Percentiles rank a stretch among this genome's conserved stretches.
phyloP scores from a whole-genome alignment of 192 early-diverging fungal genomes.

The Irineochytrium annulatum region DNA sequence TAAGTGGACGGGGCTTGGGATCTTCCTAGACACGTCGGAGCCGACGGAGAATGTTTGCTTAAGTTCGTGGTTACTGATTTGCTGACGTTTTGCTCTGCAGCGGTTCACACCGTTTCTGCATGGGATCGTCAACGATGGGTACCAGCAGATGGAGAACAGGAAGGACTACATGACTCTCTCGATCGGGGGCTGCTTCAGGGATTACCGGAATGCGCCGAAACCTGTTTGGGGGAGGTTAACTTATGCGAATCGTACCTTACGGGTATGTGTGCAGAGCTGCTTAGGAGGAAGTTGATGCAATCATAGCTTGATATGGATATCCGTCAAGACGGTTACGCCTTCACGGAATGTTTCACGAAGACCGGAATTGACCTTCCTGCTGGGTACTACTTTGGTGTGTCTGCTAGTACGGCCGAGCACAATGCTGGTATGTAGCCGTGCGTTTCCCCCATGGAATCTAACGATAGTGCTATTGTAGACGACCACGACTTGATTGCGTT shows the following conservation, averaged over 20 bases:
- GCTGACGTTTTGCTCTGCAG: slow-evolving; percentile 9
- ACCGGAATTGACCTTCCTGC: slow-evolving; percentile 55
- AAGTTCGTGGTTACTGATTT: not conserved
- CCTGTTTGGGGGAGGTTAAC: slow-evolving; percentile 55
- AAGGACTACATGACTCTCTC: slow-evolving; percentile 30
- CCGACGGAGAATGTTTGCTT: slow-evolving; percentile 19
- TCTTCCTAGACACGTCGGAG: slow-evolving; percentile 61
- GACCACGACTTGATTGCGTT: slow-evolving; percentile 73
- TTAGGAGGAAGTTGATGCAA: slow-evolving; percentile 1
- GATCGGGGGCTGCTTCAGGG: slow-evolving; percentile 52
- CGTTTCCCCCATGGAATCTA: slow-evolving; percentile 4
- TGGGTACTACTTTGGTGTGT: slow-evolving; percentile 72
- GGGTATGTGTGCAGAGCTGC: slow-evolving; percentile 11
- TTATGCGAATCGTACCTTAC: slow-evolving; percentile 55
- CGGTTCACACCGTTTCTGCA: slow-evolving; percentile 53
- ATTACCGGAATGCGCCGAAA: slow-evolving; percentile 61
- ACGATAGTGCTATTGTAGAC: slow-evolving; percentile 41
- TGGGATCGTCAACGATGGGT: slow-evolving; percentile 64
- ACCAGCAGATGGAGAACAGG: slow-evolving; percentile 39
- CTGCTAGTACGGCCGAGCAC: slow-evolving; percentile 30
- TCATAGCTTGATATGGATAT: slow-evolving; percentile 48
- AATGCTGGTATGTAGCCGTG: slow-evolving; percentile 8
- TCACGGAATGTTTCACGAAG: slow-evolving; percentile 52
- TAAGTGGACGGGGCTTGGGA: slow-evolving; percentile 57
- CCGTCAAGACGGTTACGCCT: slow-evolving; percentile 44